Conservation (phyloP, 768 basidiomycete species). For the Tylopilus vinaceipallidus region DNA sequence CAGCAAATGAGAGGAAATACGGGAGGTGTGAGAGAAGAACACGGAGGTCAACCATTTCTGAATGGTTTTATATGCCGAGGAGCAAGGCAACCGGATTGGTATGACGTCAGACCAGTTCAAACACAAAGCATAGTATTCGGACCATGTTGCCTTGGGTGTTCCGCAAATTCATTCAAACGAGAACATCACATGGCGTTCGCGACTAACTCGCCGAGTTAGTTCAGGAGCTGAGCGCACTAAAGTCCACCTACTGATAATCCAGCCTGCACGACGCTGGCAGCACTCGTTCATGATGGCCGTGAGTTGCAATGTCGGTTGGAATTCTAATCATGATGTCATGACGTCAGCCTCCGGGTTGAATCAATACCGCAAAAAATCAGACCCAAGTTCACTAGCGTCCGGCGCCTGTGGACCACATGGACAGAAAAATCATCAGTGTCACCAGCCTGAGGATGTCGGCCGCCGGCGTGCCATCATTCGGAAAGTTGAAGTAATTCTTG, state of each 20-base stretch:
- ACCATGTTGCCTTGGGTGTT: not conserved
- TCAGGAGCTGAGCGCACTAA: not conserved
- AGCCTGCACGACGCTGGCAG: not conserved
- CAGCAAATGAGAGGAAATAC: not conserved
- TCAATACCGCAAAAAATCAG: too few relatives aligned
- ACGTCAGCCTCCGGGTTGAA: too few relatives aligned
- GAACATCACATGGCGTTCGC: not conserved
- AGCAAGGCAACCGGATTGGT: slow-evolving; percentile 2
- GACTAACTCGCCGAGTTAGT: not conserved
- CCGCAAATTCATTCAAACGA: not conserved
- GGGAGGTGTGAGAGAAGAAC: not conserved
- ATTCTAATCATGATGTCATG: slow-evolving; percentile 1
- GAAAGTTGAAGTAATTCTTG: too few relatives aligned
- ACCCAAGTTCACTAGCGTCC: too few relatives aligned
- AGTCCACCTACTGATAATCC: not conserved
- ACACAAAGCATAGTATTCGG: slow-evolving; percentile 2
- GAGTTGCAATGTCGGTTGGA: slow-evolving; percentile 4
- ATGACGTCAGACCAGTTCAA: slow-evolving; percentile 15
- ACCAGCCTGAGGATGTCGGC: too few relatives aligned
- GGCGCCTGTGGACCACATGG: too few relatives aligned
- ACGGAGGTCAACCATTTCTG: slow-evolving; percentile 4
- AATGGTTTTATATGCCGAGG: slow-evolving; percentile 12
- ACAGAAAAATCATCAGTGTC: too few relatives aligned
- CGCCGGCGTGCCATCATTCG: too few relatives aligned
- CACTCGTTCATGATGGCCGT: not conserved